A percentile compares a stretch with the other conserved stretches of the same genome.
Conservation (phyloP, 2,329 filamentous ascomycete genomes). For the Lojkania enalia region DNA sequence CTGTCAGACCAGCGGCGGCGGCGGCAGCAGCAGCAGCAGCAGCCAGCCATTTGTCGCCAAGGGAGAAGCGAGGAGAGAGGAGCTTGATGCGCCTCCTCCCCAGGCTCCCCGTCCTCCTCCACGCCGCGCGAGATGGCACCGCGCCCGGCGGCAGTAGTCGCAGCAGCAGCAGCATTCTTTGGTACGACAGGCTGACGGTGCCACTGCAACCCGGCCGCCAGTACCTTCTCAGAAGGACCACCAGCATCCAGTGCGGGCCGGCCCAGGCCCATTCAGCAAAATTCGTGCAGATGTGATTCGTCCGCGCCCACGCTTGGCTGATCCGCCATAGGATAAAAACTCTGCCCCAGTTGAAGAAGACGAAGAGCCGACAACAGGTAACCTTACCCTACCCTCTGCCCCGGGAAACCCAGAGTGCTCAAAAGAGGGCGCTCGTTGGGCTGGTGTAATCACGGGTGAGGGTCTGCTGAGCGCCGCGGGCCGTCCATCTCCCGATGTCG, state of each 20-base stretch:
- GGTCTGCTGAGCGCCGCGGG: not conserved
- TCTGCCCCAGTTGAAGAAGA: no score
- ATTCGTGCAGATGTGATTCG: constrained; percentile 27
- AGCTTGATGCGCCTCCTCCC: constrained; percentile 7
- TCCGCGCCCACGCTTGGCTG: constrained; percentile 18
- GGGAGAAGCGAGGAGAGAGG: not conserved
- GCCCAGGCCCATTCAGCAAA: constrained; percentile 36
- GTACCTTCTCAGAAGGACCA: not conserved
- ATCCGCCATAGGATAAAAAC: constrained; percentile 17
- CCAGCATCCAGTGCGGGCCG: constrained; percentile 29
- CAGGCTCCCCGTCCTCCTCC: constrained; percentile 15
- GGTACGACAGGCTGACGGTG: constrained; percentile 27
- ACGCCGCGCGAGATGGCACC: constrained; percentile 11
- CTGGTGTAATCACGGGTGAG: not conserved
- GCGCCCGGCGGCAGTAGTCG: constrained; percentile 1
- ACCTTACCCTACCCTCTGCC: not conserved
- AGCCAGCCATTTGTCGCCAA: constrained; percentile 6
- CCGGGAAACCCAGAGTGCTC: no score
- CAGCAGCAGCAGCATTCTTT: constrained; percentile 8
- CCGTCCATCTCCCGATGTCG: not conserved
- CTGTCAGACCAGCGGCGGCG: not conserved
- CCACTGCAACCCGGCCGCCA: constrained; percentile 26
- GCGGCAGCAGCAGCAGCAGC: not conserved
- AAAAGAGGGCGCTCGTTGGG: not conserved
- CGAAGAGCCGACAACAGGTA: not conserved